Conservation (phyloP, 1,139 yeast species). For the Kodamaea sp. region DNA sequence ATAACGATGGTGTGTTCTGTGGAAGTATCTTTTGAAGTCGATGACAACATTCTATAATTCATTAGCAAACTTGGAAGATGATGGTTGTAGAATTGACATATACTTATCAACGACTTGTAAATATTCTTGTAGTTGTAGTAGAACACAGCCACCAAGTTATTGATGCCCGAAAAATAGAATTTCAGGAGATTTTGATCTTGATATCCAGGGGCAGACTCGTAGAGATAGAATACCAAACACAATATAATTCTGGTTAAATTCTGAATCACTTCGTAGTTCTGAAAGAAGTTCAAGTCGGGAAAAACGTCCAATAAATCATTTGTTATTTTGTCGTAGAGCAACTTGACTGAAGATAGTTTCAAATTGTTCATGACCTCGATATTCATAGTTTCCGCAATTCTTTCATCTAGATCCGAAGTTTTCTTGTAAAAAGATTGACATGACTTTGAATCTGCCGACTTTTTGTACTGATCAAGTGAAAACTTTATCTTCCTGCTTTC, state of each 20-base stretch:
- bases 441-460: neutral
- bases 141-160: conserved; percentile 42
- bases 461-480: conserved; percentile 5
- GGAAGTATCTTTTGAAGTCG: conserved; percentile 1
- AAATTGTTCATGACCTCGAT: conserved; percentile 2
- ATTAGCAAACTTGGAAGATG: conserved; percentile 30
- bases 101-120: conserved; percentile 43
- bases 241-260: conserved; percentile 29
- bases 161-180: conserved; percentile 28
- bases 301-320: conserved; percentile 34
- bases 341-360: conserved; percentile 5
- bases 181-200: conserved; percentile 10
- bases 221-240: conserved; percentile 23
- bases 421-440: neutral
- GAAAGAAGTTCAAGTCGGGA: conserved; percentile 49
- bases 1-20: conserved; percentile 5
- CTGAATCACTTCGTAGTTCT: conserved; percentile 26
- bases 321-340: conserved; percentile 11
- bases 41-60: conserved; percentile 10
- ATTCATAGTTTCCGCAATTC: conserved; percentile 1
- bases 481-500: conserved; percentile 6
- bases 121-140: conserved; percentile 36
- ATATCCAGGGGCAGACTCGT: conserved; percentile 16
- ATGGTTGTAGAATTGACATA: conserved; percentile 44
- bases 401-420: conserved; percentile 1